These are phyloP conservation scores for Picea glauca DNA, from an alignment of 75 land plant genomes.

Conservation along the genomic window DNA sequence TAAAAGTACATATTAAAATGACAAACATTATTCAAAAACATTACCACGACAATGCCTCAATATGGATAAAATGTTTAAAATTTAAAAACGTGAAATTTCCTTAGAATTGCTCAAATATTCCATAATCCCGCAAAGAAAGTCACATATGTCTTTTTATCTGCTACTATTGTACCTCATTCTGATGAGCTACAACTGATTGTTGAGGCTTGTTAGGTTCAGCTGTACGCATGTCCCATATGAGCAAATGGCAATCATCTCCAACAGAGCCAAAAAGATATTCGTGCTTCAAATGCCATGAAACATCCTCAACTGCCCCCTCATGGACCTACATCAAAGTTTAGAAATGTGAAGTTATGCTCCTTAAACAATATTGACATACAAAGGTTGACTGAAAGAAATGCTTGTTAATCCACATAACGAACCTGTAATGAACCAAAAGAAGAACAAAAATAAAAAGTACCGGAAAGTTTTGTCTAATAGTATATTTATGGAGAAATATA, in stretches of 20 bases:
- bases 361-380: too few relatives aligned
- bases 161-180: constrained; percentile 57
- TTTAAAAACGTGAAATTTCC: neutral
- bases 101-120: neutral
- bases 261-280: constrained; percentile 93
- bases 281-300: constrained; percentile 87
- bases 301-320: constrained; percentile 85
- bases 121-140: neutral
- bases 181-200: constrained; percentile 69
- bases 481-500: too few relatives aligned
- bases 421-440: too few relatives aligned
- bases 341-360: too few relatives aligned
- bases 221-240: constrained; percentile 90
- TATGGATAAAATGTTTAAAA: neutral
- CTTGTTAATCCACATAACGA: too few relatives aligned
- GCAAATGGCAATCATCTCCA: constrained; percentile 75
- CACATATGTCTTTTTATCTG: neutral
- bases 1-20: neutral
- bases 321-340: constrained; percentile 50
- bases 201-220: constrained; percentile 36
- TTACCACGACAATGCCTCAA: neutral
- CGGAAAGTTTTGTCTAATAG: too few relatives aligned
- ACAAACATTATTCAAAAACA: neutral
- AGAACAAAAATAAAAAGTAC: too few relatives aligned
- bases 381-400: too few relatives aligned